Evolutionary conservation across 257 asterid genomes (phyloP).

Genomic region (Hygrophila difformis): DNA sequence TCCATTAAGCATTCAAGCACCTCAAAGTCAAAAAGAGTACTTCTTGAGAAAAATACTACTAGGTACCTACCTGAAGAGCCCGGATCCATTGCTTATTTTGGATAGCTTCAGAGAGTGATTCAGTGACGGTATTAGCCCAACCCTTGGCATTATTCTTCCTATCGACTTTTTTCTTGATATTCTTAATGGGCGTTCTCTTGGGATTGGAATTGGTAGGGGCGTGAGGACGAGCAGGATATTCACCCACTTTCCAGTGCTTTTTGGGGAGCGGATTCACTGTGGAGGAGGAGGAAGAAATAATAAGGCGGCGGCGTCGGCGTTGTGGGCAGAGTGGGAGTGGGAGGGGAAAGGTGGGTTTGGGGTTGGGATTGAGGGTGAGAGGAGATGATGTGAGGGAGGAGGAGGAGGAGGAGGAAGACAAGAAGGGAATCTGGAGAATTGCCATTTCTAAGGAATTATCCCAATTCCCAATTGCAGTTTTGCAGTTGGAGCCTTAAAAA

Average conservation of each 20-base stretch:
- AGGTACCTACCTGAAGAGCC: slow-evolving; percentile 57
- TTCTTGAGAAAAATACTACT: neutral
- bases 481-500: too few species aligned
- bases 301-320: slow-evolving; percentile 19
- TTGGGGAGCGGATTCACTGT: slow-evolving; percentile 24
- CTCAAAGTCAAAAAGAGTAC: too few species aligned
- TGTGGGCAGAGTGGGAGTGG: slow-evolving; percentile 22
- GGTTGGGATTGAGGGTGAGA: slow-evolving; percentile 16
- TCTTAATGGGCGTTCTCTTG: slow-evolving; percentile 48
- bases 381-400: slow-evolving; percentile 39
- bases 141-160: slow-evolving; percentile 40
- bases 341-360: slow-evolving; percentile 14
- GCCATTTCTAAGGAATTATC: too few species aligned
- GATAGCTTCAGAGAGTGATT: slow-evolving; percentile 62
- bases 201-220: slow-evolving; percentile 23
- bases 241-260: slow-evolving; percentile 68
- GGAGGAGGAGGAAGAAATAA: slow-evolving; percentile 14
- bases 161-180: slow-evolving; percentile 63
- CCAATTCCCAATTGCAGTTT: too few species aligned
- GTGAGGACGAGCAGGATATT: slow-evolving; percentile 45
- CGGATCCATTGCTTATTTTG: slow-evolving; percentile 59
- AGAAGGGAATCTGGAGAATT: too few species aligned
- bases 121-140: slow-evolving; percentile 80
- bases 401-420: slow-evolving; percentile 38
- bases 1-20: too few species aligned